Percentiles rank a stretch among this genome's conserved stretches.
phyloP scores from a whole-genome alignment of 176 grass and related monocot genomes.

The Tillandsia fasciculata region DNA sequence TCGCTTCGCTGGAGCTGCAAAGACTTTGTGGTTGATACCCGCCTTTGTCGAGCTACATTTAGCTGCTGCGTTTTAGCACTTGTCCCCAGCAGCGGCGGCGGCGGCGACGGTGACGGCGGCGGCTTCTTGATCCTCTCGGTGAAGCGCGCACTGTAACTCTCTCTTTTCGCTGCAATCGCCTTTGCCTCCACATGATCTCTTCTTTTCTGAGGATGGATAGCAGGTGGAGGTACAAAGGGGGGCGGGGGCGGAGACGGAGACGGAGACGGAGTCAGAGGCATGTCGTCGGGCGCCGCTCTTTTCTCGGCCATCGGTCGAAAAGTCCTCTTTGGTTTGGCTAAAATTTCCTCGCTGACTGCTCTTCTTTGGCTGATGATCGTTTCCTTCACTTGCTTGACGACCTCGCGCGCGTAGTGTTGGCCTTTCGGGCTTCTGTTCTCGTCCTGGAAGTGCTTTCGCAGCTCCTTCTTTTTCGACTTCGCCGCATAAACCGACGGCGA shows the following conservation, averaged over 20 bases:
- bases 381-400: slow-evolving; percentile 65
- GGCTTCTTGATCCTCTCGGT: slow-evolving; percentile 61
- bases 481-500: slow-evolving; percentile 35
- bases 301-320: slow-evolving; percentile 24
- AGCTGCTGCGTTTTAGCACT: background rate
- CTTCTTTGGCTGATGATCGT: slow-evolving; percentile 37
- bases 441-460: slow-evolving; percentile 8
- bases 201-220: too few relatives aligned
- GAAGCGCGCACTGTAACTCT: slow-evolving; percentile 41
- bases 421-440: slow-evolving; percentile 37
- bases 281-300: background rate
- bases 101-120: background rate
- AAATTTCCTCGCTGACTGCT: slow-evolving; percentile 2
- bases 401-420: slow-evolving; percentile 45
- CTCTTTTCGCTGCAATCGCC: slow-evolving; percentile 17
- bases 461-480: slow-evolving; percentile 20
- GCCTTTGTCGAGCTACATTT: slow-evolving; percentile 1
- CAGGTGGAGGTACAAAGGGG: slow-evolving; percentile 7
- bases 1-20: background rate
- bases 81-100: too few relatives aligned
- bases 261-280: background rate
- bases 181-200: slow-evolving; percentile 27
- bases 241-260: slow-evolving; percentile 36
- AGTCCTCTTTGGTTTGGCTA: slow-evolving; percentile 12
- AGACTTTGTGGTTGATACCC: slow-evolving; percentile 1